Base-by-base conservation (phyloP, 805 yeast species). In the Grigorovia humatica region DNA sequence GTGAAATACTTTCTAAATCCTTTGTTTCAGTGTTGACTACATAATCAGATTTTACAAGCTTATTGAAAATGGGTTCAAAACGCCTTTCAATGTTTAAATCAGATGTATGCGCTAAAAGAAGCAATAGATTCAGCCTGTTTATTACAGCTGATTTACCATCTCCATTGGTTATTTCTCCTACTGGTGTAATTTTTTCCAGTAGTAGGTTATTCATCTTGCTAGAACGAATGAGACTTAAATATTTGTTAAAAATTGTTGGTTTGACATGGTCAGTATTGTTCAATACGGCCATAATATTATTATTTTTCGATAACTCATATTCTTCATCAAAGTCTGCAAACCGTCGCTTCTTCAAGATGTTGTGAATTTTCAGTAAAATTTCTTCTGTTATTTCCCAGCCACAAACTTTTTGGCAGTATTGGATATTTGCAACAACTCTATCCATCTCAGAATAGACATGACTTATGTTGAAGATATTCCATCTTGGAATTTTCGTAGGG, bases 361-460 rank as follows among this genome's bases (percentile, higher is more conserved):
- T 51, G 47, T 65, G 58, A 19, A 64, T 46, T 11, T 43, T 47
- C 52, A 82, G 77, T 29, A 87, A 69, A 50, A 87, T 82, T 19
- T 74, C 74, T 47, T 73, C 63, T 46, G 63, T 64, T 17, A 75
- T 54, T 19, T 54, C 60, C 74, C 73, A 70, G 11, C 69, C 69
- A 20, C 57, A 53, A 6, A 57, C 55, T 32, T 61, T 62, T 12
- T 44, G 38, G 46, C 62, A 54, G 46, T 53, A 56, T 3, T 52
- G 49, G 4, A 62, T 47, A 35, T 62, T 59, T 8, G 49, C 50
- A 12, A 65, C 53, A 17, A 62, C 53, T 1, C 51, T 51, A 1
- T 29, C 3, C n/a, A 61, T 29, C 11, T 49, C 50, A 1, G 23
- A 23, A 44, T 53, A 64, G 9, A 48, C 48, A 12, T 50, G 44